These are phyloP conservation scores for Clavispora carvajalis DNA, from an alignment of 805 yeast genomes.

Conservation along the genomic window DNA sequence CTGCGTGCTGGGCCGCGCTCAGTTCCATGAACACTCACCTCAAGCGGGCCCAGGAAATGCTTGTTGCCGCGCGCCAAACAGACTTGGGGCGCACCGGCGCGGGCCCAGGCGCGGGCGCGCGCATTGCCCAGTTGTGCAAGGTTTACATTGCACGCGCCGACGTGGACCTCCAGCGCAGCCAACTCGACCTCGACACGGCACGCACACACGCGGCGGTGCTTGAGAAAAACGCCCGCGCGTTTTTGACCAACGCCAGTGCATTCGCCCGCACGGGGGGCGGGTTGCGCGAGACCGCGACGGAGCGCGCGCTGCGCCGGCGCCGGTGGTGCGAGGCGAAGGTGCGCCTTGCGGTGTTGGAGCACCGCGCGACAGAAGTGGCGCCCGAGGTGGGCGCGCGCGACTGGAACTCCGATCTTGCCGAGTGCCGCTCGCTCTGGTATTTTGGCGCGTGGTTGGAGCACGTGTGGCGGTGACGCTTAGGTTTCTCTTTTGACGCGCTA, in stretches of 20 bases:
- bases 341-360: slow-evolving; percentile 36
- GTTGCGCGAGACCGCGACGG: slow-evolving; percentile 41
- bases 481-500: too few species aligned
- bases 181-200: slow-evolving; percentile 24
- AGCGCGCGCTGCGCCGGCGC: slow-evolving; percentile 38
- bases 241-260: slow-evolving; percentile 43
- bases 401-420: not conserved
- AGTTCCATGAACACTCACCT: slow-evolving; percentile 31
- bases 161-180: slow-evolving; percentile 46
- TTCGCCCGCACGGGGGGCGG: slow-evolving; percentile 47
- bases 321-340: slow-evolving; percentile 40
- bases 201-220: slow-evolving; percentile 25
- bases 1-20: slow-evolving; percentile 35
- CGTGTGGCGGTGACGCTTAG: not conserved
- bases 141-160: slow-evolving; percentile 49
- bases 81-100: slow-evolving; percentile 18
- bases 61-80: slow-evolving; percentile 15
- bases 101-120: slow-evolving; percentile 24
- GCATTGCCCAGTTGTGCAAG: slow-evolving; percentile 35
- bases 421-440: not conserved
- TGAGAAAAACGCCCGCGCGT: slow-evolving; percentile 34
- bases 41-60: slow-evolving; percentile 34
- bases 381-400: not conserved
- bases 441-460: slow-evolving; percentile 1
- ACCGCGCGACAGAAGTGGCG: slow-evolving; percentile 21